These are phyloP conservation scores for Neofusicoccum parvum DNA, from an alignment of 2,329 filamentous ascomycete species.

Conservation along the genomic window DNA sequence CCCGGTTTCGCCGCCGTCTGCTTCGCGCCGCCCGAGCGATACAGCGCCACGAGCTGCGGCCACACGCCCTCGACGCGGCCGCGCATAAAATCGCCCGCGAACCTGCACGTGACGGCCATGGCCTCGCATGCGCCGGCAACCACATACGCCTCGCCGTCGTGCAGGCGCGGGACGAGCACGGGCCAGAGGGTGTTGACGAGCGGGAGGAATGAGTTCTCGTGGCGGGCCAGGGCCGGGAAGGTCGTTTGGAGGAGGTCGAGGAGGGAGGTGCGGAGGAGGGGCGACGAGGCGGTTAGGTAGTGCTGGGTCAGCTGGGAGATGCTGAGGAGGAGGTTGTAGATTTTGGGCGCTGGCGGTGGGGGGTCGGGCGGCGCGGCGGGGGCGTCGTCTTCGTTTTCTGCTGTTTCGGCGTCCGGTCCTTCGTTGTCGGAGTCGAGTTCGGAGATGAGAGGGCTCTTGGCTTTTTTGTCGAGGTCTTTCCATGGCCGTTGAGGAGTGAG, in stretches of 20 bases:
- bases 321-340: conserved; percentile 77
- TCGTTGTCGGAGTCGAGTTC: conserved; percentile 37
- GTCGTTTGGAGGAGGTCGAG: conserved; percentile 76
- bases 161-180: conserved; percentile 68
- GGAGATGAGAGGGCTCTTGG: conserved; percentile 32
- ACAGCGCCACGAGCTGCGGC: conserved; percentile 50
- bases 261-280: conserved; percentile 75
- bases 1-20: neutral
- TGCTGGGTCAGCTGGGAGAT: conserved; percentile 86
- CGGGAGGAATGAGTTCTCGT: conserved; percentile 84
- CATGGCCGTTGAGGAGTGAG: conserved; percentile 37
- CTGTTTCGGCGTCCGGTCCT: conserved; percentile 24
- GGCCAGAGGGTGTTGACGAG: conserved; percentile 92
- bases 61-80: conserved; percentile 76
- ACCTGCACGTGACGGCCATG: conserved; percentile 67
- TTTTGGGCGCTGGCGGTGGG: conserved; percentile 69
- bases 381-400: conserved; percentile 37
- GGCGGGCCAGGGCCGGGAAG: conserved; percentile 68
- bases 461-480: conserved; percentile 35
- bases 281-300: conserved; percentile 83
- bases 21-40: conserved; percentile 22
- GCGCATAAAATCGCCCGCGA: conserved; percentile 79
- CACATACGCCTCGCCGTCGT: conserved; percentile 69
- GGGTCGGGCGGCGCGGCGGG: conserved; percentile 46
- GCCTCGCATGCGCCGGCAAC: conserved; percentile 70